A percentile compares a stretch with the other conserved stretches of the same genome.
Evolutionary conservation across 2,329 filamentous ascomycete genomes (phyloP).

Genomic region (Neonectria coccinea): DNA sequence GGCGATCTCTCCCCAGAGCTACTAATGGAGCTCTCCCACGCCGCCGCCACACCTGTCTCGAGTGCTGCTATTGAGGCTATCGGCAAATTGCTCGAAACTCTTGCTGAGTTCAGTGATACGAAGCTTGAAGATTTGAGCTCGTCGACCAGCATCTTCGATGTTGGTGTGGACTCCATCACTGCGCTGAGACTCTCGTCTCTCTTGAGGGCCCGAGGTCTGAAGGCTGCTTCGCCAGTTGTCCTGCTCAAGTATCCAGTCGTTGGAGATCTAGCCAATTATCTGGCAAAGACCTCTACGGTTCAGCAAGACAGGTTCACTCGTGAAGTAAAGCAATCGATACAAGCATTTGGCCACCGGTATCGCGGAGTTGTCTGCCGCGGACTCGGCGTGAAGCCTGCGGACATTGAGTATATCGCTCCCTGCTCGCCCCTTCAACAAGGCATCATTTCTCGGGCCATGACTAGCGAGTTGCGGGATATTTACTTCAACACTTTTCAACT

Average conservation of each 20-base stretch:
- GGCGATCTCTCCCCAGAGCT: conserved; percentile 67
- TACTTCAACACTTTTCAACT: conserved; percentile 86
- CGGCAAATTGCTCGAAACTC: conserved; percentile 61
- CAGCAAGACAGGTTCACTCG: conserved; percentile 48
- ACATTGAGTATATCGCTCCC: conserved; percentile 80
- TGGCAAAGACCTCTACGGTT: conserved; percentile 41
- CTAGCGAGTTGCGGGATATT: conserved; percentile 62
- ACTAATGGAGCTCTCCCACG: conserved; percentile 67
- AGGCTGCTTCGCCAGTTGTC: conserved; percentile 69
- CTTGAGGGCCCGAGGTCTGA: conserved; percentile 73
- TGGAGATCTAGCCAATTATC: conserved; percentile 56
- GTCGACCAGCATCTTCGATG: conserved; percentile 80
- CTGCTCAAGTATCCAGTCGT: conserved; percentile 74
- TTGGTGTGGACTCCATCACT: conserved; percentile 90
- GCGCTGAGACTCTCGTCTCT: conserved; percentile 76
- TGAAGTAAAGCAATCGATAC: conserved; percentile 69
- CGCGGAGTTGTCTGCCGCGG: conserved; percentile 62
- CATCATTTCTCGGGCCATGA: conserved; percentile 79
- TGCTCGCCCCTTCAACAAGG: conserved; percentile 90
- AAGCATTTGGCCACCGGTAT: conserved; percentile 73
- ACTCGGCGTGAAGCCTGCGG: conserved; percentile 61
- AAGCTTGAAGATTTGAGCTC: conserved; percentile 58
- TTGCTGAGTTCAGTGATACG: conserved; percentile 66
- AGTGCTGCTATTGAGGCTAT: conserved; percentile 54
- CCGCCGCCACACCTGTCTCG: conserved; percentile 41